Percentiles rank a stretch among this genome's conserved stretches.
Evolutionary conservation across 768 basidiomycete species (phyloP).

Genomic region (Suillus subluteus): DNA sequence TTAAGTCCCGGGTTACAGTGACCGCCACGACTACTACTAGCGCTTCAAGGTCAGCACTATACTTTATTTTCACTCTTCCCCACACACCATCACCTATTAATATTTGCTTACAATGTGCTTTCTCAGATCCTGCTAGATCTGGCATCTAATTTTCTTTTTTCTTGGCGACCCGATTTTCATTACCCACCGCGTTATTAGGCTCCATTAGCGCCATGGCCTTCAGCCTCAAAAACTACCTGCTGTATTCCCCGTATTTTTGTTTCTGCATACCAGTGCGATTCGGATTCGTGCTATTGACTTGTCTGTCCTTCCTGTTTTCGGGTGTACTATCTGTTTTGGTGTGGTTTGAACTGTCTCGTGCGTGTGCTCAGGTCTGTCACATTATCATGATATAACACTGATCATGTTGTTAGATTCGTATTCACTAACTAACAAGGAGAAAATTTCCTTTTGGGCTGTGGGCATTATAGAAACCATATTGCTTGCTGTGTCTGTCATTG

Average conservation of each 20-base stretch:
- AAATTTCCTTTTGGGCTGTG: constrained; percentile 49
- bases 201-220: constrained; percentile 39
- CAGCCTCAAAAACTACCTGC: constrained; percentile 48
- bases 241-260: constrained; percentile 59
- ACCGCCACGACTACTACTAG: neutral
- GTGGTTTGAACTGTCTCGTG: constrained; percentile 68
- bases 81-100: neutral
- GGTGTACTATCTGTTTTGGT: constrained; percentile 55
- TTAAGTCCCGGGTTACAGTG: neutral
- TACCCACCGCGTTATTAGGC: neutral
- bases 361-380: constrained; percentile 29
- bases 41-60: neutral
- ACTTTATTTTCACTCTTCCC: neutral
- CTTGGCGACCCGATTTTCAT: neutral
- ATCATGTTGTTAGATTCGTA: constrained; percentile 33
- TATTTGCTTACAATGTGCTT: neutral
- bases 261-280: constrained; percentile 65
- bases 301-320: constrained; percentile 56
- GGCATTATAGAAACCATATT: constrained; percentile 59
- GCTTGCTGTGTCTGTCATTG: constrained; percentile 55
- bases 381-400: constrained; percentile 6
- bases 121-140: neutral
- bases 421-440: constrained; percentile 34
- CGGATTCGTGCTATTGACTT: constrained; percentile 59
- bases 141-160: neutral